Conservation (phyloP, 495 filamentous ascomycete genomes). For the Trichoderma erinaceum region DNA sequence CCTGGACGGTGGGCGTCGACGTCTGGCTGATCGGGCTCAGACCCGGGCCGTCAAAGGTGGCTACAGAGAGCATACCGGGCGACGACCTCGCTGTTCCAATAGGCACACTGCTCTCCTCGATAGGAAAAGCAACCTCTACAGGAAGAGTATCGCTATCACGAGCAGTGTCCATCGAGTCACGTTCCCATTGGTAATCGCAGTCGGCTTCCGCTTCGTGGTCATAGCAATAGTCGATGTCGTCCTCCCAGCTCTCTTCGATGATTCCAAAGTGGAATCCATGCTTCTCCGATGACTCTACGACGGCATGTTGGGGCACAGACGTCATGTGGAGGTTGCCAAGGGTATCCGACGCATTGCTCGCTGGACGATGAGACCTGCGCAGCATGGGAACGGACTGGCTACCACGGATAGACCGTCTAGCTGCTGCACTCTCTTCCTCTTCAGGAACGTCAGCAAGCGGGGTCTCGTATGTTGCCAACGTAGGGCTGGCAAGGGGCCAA, state of each 20-base stretch:
- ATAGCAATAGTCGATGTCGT: conserved; percentile 92
- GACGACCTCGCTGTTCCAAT: conserved; percentile 21
- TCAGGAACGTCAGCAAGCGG: conserved; percentile 65
- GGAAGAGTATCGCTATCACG: conserved; percentile 26
- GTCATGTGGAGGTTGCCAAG: conserved; percentile 34
- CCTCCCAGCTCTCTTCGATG: conserved; percentile 67
- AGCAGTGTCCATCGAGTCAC: conserved; percentile 40
- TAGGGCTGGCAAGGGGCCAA: conserved; percentile 40
- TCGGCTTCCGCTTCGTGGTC: conserved; percentile 84
- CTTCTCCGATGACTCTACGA: conserved; percentile 65
- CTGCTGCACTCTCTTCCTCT: conserved; percentile 53
- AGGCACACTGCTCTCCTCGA: conserved; percentile 35
- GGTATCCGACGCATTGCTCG: conserved; percentile 43
- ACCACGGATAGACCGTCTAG: conserved; percentile 33
- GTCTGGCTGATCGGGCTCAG: conserved; percentile 27
- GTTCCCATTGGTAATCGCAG: conserved; percentile 84
- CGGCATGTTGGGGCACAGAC: conserved; percentile 25
- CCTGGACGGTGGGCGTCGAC: conserved; percentile 33
- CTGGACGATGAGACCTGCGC: conserved; percentile 31
- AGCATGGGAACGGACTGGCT: conserved; percentile 44
- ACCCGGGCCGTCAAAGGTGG: not conserved
- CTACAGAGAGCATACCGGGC: not conserved
- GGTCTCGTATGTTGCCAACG: conserved; percentile 24
- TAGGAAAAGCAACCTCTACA: conserved; percentile 24
- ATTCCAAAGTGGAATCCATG: conserved; percentile 83